These are phyloP conservation scores for Saccharomycopsis synnaedendra DNA, from an alignment of 805 yeast genomes.

Conservation along the genomic window DNA sequence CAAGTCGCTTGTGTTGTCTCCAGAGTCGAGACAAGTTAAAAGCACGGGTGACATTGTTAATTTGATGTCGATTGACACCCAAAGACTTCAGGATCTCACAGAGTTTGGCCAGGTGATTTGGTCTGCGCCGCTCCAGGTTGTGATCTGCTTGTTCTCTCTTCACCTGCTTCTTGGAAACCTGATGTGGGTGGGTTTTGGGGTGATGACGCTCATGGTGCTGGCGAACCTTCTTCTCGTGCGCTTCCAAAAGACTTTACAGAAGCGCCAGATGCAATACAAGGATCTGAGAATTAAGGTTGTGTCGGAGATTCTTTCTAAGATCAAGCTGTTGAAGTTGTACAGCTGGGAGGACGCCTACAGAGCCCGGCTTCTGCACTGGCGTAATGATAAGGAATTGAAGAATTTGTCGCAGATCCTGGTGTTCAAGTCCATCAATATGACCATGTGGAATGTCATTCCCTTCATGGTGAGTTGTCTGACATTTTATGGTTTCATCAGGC, in stretches of 20 bases:
- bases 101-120: constrained; percentile 72
- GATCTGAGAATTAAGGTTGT: constrained; percentile 88
- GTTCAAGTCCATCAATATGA: constrained; percentile 56
- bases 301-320: constrained; percentile 80
- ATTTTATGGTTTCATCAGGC: constrained; percentile 65
- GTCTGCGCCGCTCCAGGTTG: constrained; percentile 90
- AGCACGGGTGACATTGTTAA: constrained; percentile 91
- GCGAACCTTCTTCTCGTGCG: constrained; percentile 60
- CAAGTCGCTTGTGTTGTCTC: constrained; percentile 57
- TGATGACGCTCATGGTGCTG: constrained; percentile 72
- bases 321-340: constrained; percentile 84
- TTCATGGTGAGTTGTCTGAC: constrained; percentile 83
- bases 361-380: constrained; percentile 60
- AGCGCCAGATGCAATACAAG: constrained; percentile 77
- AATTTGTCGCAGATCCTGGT: constrained; percentile 67
- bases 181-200: constrained; percentile 93
- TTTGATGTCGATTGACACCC: constrained; percentile 89
- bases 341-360: constrained; percentile 92
- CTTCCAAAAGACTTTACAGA: constrained; percentile 62
- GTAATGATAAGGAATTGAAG: constrained; percentile 77
- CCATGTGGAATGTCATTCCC: constrained; percentile 81
- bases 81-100: constrained; percentile 72
- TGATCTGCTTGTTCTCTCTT: constrained; percentile 62
- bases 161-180: constrained; percentile 68
- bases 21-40: constrained; percentile 57